Evolutionary conservation across 352 stramenopile genomes (phyloP).

Genomic region (Globisporangium megalacanthum): DNA sequence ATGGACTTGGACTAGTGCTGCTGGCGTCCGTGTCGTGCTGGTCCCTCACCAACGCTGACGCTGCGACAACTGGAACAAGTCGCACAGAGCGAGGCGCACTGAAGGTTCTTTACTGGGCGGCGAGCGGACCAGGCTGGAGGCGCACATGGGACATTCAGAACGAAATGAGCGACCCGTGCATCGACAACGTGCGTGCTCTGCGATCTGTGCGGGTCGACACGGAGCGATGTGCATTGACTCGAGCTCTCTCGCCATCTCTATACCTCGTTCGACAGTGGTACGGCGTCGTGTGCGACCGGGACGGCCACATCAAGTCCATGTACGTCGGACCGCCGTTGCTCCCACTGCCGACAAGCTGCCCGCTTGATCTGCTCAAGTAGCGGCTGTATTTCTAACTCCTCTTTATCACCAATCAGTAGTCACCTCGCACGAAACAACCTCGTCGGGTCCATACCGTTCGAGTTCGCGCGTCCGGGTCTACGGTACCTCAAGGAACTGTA

Average conservation of each 20-base stretch:
- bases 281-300: conserved; percentile 49
- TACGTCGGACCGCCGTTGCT: conserved; percentile 12
- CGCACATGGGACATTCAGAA: conserved; percentile 62
- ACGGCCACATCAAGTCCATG: conserved; percentile 50
- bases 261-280: conserved; percentile 35
- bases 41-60: neutral
- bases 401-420: conserved; percentile 9
- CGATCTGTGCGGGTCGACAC: neutral
- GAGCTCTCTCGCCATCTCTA: neutral
- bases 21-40: neutral
- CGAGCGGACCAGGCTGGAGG: conserved; percentile 40
- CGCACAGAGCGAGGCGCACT: conserved; percentile 55
- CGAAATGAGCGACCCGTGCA: conserved; percentile 55
- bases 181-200: conserved; percentile 26
- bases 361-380: neutral
- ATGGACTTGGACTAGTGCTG: neutral
- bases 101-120: conserved; percentile 63
- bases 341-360: neutral
- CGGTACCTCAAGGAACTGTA: conserved; percentile 52
- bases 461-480: conserved; percentile 47
- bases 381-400: neutral
- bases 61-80: conserved; percentile 1
- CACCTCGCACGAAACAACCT: conserved; percentile 62
- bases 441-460: conserved; percentile 39
- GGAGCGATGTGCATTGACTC: neutral